These are phyloP conservation scores for Cutaneotrichosporon dermatis DNA, from an alignment of 1,284 basidiomycete genomes.

Conservation along the genomic window DNA sequence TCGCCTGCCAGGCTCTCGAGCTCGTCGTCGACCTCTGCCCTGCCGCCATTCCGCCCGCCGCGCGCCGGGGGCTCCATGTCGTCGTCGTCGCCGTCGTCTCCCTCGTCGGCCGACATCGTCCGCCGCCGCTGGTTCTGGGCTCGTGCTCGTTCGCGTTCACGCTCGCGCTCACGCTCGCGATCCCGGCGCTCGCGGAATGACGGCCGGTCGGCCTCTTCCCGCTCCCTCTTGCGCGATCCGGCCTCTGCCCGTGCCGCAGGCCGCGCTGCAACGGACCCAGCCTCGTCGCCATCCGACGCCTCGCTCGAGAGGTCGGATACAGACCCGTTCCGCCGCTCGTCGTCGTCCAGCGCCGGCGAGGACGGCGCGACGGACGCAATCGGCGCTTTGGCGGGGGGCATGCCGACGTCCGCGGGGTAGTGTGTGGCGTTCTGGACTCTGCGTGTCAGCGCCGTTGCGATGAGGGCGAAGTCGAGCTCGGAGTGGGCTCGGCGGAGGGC, in stretches of 20 bases:
- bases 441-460: background rate
- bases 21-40: background rate
- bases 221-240: no score
- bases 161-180: background rate
- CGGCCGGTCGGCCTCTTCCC: background rate
- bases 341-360: background rate
- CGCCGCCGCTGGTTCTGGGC: no score
- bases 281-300: no score
- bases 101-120: no score
- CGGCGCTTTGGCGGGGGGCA: background rate
- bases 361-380: background rate
- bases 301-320: no score
- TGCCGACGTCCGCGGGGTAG: constrained; percentile 13
- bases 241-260: no score
- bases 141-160: no score
- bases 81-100: no score
- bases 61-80: no score
- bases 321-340: background rate
- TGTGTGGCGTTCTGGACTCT: constrained; percentile 9
- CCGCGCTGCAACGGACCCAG: no score
- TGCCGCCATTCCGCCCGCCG: no score
- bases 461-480: no score
- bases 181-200: background rate
- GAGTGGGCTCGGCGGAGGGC: background rate
- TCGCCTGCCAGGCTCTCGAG: background rate